Percentiles rank a stretch among this genome's conserved stretches.
These are phyloP conservation scores for Triticum aestivum DNA, from an alignment of 176 grass and related monocot species.

Conservation along the genomic window DNA sequence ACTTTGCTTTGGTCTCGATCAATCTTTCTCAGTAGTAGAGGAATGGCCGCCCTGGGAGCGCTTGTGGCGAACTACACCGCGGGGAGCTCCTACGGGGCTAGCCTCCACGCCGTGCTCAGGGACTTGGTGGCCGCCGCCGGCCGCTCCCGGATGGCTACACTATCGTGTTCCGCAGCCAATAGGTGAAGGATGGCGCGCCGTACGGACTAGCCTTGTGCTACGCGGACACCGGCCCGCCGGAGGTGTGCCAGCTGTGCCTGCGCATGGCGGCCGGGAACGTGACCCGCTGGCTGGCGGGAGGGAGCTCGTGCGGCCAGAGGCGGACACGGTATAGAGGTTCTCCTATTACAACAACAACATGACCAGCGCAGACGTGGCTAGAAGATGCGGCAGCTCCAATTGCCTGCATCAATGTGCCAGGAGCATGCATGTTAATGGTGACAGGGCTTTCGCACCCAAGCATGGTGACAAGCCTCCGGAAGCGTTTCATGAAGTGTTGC, in stretches of 20 bases:
- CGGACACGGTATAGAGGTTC: neutral
- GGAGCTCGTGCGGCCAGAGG: neutral
- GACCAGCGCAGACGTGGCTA: no score
- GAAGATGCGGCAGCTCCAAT: no score
- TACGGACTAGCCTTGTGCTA: constrained; percentile 1
- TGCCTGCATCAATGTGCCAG: no score
- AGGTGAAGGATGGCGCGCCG: neutral
- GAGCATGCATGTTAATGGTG: no score
- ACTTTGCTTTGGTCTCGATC: no score
- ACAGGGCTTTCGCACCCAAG: no score
- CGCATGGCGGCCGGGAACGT: constrained; percentile 18
- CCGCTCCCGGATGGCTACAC: neutral
- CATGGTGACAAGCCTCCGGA: no score
- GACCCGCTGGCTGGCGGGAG: neutral
- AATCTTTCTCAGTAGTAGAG: no score
- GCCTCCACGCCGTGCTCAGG: neutral
- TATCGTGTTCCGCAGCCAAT: neutral
- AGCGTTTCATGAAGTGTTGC: no score
- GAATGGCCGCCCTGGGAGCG: neutral
- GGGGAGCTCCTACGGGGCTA: neutral
- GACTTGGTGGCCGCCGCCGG: neutral
- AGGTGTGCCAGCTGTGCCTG: constrained; percentile 24
- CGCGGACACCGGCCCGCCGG: neutral
- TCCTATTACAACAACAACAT: constrained; percentile 29
- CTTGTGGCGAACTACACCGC: constrained; percentile 1